phyloP scores from a whole-genome alignment of 352 stramenopile genomes.

The Phytophthora cactorum region DNA sequence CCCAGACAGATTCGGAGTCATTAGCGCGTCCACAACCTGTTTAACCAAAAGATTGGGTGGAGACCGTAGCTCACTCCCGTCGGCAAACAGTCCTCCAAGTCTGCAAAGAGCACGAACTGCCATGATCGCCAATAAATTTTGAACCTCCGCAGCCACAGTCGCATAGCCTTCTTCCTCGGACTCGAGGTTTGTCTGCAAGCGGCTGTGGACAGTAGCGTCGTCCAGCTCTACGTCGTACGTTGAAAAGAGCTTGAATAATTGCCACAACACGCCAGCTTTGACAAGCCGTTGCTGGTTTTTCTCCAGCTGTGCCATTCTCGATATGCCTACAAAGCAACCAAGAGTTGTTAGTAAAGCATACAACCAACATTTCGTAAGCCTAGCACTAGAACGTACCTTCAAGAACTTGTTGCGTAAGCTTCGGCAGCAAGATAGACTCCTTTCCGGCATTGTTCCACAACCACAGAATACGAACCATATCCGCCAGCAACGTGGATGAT shows the following conservation, averaged over 20 bases:
- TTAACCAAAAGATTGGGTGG: conserved; percentile 53
- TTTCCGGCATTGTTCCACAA: conserved; percentile 64
- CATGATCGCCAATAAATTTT: conserved; percentile 84
- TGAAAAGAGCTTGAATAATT: conserved; percentile 73
- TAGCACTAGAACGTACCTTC: conserved; percentile 51
- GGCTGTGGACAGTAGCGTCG: conserved; percentile 47
- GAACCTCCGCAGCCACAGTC: conserved; percentile 50
- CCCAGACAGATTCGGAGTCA: conserved; percentile 78
- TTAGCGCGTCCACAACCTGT: conserved; percentile 53
- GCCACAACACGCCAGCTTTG: conserved; percentile 64
- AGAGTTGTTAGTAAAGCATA: conserved; percentile 10
- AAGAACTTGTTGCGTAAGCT: conserved; percentile 76
- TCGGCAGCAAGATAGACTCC: conserved; percentile 59
- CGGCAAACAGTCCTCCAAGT: conserved; percentile 65
- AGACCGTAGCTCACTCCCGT: conserved; percentile 55
- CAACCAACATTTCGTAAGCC: background rate
- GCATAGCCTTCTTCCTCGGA: conserved; percentile 51
- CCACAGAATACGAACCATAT: conserved; percentile 80
- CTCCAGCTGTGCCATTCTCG: conserved; percentile 60
- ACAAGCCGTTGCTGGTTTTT: conserved; percentile 66
- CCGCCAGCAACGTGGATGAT: conserved; percentile 66
- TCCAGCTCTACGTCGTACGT: conserved; percentile 73
- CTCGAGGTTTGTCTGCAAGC: conserved; percentile 44
- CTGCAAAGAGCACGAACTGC: conserved; percentile 68
- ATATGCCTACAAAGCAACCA: conserved; percentile 46